Evolutionary conservation across 208 protist species (phyloP).

Genomic region (Crithidia bombi): DNA sequence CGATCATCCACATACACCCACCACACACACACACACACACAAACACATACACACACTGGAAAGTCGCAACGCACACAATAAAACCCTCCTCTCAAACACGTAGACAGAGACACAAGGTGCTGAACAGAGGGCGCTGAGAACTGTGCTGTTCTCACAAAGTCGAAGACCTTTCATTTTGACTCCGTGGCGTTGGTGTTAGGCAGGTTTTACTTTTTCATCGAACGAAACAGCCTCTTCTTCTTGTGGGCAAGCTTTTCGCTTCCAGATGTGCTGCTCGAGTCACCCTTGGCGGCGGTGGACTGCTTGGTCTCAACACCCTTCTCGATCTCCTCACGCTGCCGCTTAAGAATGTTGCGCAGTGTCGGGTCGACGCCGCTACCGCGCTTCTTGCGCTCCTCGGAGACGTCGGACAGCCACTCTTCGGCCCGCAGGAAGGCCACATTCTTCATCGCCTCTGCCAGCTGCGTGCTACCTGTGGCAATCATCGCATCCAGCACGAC

Average conservation of each 20-base stretch:
- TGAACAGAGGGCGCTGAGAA: too few species aligned
- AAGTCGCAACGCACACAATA: too few species aligned
- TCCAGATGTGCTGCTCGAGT: background rate
- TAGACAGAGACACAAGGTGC: too few species aligned
- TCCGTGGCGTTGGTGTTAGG: background rate
- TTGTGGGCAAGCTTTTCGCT: constrained; percentile 33
- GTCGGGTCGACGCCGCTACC: constrained; percentile 73
- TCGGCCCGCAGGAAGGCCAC: constrained; percentile 86
- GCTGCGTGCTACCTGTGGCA: constrained; percentile 56
- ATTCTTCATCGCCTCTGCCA: constrained; percentile 80
- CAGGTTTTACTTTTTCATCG: constrained; percentile 66
- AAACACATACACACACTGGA: too few species aligned
- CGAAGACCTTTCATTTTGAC: background rate
- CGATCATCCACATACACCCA: too few species aligned
- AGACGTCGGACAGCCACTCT: constrained; percentile 75
- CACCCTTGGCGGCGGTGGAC: background rate
- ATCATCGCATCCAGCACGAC: constrained; percentile 89
- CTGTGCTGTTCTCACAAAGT: too few species aligned
- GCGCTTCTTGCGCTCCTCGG: constrained; percentile 51
- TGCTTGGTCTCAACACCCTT: constrained; percentile 33
- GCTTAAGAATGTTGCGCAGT: constrained; percentile 70
- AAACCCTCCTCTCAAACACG: too few species aligned
- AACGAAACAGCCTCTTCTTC: constrained; percentile 73
- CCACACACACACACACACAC: too few species aligned
- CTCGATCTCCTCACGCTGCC: constrained; percentile 58